Conservation (phyloP, 768 basidiomycete species). For the Gymnopilus junonius region DNA sequence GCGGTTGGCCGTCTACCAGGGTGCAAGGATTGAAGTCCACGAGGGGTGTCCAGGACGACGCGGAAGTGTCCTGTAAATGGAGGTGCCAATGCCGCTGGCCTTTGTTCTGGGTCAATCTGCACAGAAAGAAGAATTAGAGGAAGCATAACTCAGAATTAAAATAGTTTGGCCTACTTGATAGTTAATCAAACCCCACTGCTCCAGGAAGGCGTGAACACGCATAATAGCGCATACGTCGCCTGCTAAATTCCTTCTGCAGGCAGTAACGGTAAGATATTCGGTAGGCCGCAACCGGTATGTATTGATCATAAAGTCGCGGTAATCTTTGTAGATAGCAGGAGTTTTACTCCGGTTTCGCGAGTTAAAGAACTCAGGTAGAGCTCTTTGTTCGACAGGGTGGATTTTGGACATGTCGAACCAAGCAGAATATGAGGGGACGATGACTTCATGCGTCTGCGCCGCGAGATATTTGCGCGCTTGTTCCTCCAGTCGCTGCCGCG, state of each 20-base stretch:
- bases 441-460: slow-evolving; percentile 94
- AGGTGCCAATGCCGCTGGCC: slow-evolving; percentile 92
- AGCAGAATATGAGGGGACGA: slow-evolving; percentile 95
- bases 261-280: slow-evolving; percentile 97
- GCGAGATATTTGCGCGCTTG: slow-evolving; percentile 94
- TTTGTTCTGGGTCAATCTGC: slow-evolving; percentile 95
- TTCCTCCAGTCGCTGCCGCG: slow-evolving; percentile 78
- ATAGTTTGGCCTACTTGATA: slow-evolving; percentile 75
- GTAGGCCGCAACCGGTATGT: slow-evolving; percentile 92
- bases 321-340: slow-evolving; percentile 97
- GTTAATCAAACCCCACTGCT: slow-evolving; percentile 99
- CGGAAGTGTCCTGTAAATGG: slow-evolving; percentile 99
- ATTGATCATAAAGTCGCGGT: slow-evolving; percentile 99
- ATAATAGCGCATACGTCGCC: slow-evolving; percentile 99
- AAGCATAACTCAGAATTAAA: not conserved
- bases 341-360: slow-evolving; percentile 94
- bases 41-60: slow-evolving; percentile 94
- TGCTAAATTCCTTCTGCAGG: slow-evolving; percentile 93
- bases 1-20: slow-evolving; percentile 66
- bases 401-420: slow-evolving; percentile 98
- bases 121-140: not conserved
- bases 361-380: slow-evolving; percentile 98
- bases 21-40: slow-evolving; percentile 93
- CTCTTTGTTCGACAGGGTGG: slow-evolving; percentile 88
- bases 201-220: slow-evolving; percentile 98